Conservation (phyloP, 257 asterid species). For the Capsicum baccatum region DNA sequence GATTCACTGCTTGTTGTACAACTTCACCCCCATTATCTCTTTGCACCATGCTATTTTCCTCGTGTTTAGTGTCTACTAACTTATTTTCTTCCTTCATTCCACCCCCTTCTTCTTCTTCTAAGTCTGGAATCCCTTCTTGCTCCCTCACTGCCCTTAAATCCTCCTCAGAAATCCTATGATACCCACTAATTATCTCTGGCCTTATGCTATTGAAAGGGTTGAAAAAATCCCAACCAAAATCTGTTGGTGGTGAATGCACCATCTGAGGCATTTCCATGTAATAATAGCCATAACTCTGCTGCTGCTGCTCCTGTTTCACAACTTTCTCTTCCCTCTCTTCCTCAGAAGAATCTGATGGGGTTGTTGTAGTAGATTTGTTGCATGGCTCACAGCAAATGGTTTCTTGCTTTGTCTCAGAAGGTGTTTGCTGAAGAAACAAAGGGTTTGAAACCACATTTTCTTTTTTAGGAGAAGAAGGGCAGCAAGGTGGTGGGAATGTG, state of each 20-base stretch:
- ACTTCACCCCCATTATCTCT: conserved; percentile 43
- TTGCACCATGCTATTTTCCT: conserved; percentile 34
- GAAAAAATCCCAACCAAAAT: conserved; percentile 95
- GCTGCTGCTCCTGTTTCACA: conserved; percentile 41
- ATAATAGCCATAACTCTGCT: conserved; percentile 57
- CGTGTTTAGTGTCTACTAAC: conserved; percentile 38
- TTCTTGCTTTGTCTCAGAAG: conserved; percentile 64
- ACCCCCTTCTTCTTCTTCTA: conserved; percentile 64
- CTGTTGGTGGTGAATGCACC: conserved; percentile 67
- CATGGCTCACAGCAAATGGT: conserved; percentile 50
- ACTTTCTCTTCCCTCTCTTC: conserved; percentile 48
- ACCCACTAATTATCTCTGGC: conserved; percentile 62
- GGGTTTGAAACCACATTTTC: conserved; percentile 79
- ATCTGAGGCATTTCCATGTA: conserved; percentile 69
- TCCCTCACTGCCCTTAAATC: conserved; percentile 86
- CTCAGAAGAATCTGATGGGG: conserved; percentile 49
- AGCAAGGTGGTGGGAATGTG: conserved; percentile 61
- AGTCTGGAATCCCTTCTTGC: conserved; percentile 89
- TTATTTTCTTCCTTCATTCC: conserved; percentile 48
- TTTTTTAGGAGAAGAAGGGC: conserved; percentile 47
- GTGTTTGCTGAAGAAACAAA: conserved; percentile 75
- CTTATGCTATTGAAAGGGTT: conserved; percentile 72
- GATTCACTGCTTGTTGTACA: conserved; percentile 44
- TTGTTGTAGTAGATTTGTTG: conserved; percentile 42
- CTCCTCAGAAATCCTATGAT: conserved; percentile 75